A percentile compares a stretch with the other conserved stretches of the same genome.
Evolutionary conservation across 345 rosid genomes (phyloP).

Genomic region (Salix udensis): DNA sequence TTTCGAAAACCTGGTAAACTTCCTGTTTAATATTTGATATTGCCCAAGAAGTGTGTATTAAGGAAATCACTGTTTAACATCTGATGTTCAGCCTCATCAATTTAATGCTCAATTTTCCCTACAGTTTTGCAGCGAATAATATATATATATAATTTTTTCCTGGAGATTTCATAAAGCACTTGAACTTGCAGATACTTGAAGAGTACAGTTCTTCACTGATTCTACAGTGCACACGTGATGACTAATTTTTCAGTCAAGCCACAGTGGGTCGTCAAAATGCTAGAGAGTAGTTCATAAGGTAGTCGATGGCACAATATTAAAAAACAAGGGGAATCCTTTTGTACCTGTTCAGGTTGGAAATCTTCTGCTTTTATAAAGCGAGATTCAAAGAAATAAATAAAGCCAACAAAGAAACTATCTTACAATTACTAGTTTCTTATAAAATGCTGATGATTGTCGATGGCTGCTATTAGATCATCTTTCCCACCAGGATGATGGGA

Average conservation of each 20-base stretch:
- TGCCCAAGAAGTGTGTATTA: background rate
- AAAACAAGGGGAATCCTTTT: background rate
- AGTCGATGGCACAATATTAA: background rate
- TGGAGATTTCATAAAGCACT: background rate
- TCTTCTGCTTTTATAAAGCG: background rate
- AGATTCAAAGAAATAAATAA: background rate
- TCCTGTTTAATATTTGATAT: background rate
- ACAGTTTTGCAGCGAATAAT: background rate
- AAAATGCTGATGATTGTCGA: background rate
- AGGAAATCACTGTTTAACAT: background rate
- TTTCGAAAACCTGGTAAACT: background rate
- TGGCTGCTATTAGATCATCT: background rate
- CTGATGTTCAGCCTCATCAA: background rate
- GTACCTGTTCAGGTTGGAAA: background rate
- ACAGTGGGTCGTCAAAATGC: background rate
- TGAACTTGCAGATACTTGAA: background rate
- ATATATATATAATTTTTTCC: no score
- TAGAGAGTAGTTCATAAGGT: background rate
- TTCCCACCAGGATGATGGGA: background rate
- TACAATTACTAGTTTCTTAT: background rate
- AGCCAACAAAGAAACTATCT: background rate
- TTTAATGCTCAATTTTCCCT: background rate
- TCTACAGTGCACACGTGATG: background rate
- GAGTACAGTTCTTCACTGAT: background rate
- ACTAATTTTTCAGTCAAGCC: background rate